Evolutionary conservation across 2,329 filamentous ascomycete species (phyloP), one percentile per base, ranked within the genome.

Genomic region (Xylaria sp.): DNA sequence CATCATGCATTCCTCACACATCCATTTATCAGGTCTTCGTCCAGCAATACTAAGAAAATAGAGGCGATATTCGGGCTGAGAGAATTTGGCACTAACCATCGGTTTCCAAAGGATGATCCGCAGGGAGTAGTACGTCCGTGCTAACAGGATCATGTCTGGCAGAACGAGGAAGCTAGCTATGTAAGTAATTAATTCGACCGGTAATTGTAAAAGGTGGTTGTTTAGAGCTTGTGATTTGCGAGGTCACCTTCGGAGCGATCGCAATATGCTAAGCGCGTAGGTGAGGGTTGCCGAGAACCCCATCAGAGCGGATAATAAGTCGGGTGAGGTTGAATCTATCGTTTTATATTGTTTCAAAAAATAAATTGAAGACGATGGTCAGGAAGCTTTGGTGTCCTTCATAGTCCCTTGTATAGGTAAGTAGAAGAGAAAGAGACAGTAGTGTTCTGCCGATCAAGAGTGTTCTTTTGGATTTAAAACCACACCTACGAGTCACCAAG

Each of bases 91-190:
- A 17, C 13, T 42, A 20, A 42, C 15, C 39, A 42, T 42, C 17
- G 1, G 39, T 42, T 20, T n/a, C 44, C 44, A 47, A 47, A 47
- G 44, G 20, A 47, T 47, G 44, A 47, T 47, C 44, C 44, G 44
- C 44, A 47, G 44, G 10, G 15, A 22, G 44, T 47, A 47, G 44
- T 11, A 47, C 25, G 44, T 47, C 44, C 25, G 44, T 27, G 44
- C 44, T 13, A 47, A 47, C 44, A 47, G 22, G 44, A 47, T 25
- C 44, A 47, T n/a, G 44, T 47, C 44, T 47, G 44, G 44, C 20
- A 27, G 22, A 47, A n/a, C 25, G 44, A 47, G 44, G 44, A 47
- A 47, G 20, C 44, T 13, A 25, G 44, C 44, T 47, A 47, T 47
- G 25, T 47, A 13, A 25, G 44, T 47, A 25, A 47, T 47, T 13